phyloP scores from a whole-genome alignment of 139 green algal species.

The Coelastrella sp. region DNA sequence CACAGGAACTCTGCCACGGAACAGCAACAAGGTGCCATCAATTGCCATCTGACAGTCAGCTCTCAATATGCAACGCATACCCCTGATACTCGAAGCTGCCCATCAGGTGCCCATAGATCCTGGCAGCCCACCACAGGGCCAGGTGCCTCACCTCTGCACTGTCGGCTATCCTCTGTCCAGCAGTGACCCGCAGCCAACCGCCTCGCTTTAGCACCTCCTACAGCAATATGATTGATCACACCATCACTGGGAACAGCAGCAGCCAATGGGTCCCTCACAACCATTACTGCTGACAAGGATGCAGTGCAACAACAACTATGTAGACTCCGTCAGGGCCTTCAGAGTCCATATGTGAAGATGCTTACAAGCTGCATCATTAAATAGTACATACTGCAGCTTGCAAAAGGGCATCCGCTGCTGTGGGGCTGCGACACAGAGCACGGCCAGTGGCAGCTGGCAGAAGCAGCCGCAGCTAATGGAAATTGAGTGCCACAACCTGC shows the following conservation, averaged over 20 bases:
- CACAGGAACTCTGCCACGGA: no score
- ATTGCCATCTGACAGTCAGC: no score
- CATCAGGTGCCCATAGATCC: no score
- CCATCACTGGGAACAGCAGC: background rate
- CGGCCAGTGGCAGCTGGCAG: background rate
- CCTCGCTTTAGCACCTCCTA: conserved; percentile 8
- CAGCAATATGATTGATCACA: background rate
- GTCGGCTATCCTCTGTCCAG: background rate
- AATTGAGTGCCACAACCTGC: background rate
- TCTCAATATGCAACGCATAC: no score
- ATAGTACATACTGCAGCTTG: background rate
- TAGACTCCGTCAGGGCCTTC: no score
- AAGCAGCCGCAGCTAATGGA: background rate
- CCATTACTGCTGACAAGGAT: background rate
- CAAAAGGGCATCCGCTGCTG: background rate
- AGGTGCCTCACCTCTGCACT: background rate
- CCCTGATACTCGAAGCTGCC: no score
- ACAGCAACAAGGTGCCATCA: no score
- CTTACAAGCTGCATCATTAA: no score
- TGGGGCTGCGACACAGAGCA: background rate
- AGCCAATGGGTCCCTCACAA: background rate
- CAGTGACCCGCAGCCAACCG: background rate
- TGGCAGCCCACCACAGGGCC: background rate
- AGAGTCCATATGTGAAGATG: no score
- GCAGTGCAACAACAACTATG: background rate